Percentiles rank a stretch among this genome's conserved stretches.
Conservation (phyloP, 1,284 basidiomycete species). For the Waitea zeae region DNA sequence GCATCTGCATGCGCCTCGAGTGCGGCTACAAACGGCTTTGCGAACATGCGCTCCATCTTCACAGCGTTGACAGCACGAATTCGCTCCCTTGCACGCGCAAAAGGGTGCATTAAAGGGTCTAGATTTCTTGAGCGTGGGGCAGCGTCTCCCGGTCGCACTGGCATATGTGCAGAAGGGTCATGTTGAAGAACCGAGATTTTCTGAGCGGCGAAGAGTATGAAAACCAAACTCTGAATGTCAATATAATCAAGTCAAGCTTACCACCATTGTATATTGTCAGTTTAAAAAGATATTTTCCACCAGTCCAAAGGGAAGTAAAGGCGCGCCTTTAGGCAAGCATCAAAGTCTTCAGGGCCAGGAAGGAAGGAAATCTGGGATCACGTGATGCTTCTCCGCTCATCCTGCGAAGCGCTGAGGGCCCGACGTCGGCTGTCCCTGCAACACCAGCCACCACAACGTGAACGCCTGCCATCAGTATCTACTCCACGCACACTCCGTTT, state of each 20-base stretch:
- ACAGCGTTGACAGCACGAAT: conserved; percentile 88
- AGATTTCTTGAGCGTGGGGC: conserved; percentile 85
- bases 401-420: too few relatives aligned
- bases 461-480: too few relatives aligned
- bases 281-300: too few relatives aligned
- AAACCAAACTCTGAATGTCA: not conserved
- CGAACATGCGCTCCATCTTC: conserved; percentile 94
- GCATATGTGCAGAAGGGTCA: conserved; percentile 61
- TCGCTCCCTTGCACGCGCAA: conserved; percentile 84
- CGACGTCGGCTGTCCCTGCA: too few relatives aligned
- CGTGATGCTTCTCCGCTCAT: too few relatives aligned
- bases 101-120: conserved; percentile 88
- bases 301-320: too few relatives aligned
- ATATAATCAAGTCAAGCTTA: not conserved
- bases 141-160: conserved; percentile 57
- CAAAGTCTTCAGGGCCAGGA: not conserved
- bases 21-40: conserved; percentile 86
- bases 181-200: conserved; percentile 84
- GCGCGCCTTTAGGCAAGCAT: too few relatives aligned
- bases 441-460: too few relatives aligned
- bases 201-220: conserved; percentile 19
- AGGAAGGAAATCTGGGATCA: too few relatives aligned
- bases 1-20: conserved; percentile 93
- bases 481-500: too few relatives aligned
- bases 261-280: not conserved